These are phyloP conservation scores for Rhodamnia rubescens DNA, from an alignment of 345 rosid species.

Conservation along the genomic window DNA sequence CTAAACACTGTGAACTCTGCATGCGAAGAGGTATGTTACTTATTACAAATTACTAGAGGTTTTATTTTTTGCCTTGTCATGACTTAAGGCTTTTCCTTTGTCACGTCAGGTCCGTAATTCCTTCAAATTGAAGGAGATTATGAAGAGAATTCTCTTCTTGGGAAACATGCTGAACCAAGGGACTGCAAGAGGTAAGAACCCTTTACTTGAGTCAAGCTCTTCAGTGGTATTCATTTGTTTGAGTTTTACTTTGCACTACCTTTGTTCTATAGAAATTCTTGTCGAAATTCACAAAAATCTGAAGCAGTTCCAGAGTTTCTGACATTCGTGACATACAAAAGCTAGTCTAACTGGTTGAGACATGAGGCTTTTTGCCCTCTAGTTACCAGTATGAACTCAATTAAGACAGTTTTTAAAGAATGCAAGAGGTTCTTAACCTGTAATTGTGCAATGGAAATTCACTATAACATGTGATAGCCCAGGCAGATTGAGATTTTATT, in stretches of 20 bases:
- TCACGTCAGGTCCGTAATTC: constrained; percentile 72
- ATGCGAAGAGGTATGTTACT: constrained; percentile 65
- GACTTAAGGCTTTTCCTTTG: background rate
- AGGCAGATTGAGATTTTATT: background rate
- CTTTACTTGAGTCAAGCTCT: background rate
- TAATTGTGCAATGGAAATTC: background rate
- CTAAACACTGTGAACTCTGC: constrained; percentile 82
- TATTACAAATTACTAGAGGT: background rate
- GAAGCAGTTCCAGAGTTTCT: background rate
- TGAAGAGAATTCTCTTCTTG: constrained; percentile 84
- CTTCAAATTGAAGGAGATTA: constrained; percentile 73
- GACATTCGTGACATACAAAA: background rate
- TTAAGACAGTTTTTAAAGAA: background rate
- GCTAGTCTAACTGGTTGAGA: background rate
- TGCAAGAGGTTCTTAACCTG: background rate
- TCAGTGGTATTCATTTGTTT: background rate
- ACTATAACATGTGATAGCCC: background rate
- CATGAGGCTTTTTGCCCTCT: background rate
- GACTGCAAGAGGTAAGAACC: constrained; percentile 85
- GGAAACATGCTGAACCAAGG: constrained; percentile 96
- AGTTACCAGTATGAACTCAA: background rate
- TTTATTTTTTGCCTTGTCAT: background rate
- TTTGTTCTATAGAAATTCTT: background rate
- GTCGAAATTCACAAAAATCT: background rate
- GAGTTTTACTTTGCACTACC: background rate